Evolutionary conservation across 305 asterid species (phyloP).

Genomic region (Coffea humblotiana): DNA sequence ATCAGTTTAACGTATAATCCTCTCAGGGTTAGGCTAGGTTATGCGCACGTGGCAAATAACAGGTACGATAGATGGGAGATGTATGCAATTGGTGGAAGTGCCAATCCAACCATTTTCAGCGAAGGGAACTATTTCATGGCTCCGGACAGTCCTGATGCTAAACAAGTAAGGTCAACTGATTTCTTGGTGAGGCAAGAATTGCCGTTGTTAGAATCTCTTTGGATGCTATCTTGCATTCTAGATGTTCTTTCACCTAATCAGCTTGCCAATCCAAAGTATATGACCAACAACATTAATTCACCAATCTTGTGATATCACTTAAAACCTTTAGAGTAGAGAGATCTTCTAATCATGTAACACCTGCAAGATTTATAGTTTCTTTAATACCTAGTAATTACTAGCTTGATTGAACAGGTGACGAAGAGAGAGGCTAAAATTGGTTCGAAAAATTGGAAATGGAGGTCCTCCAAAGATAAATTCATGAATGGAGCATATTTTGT

Average conservation of each 20-base stretch:
- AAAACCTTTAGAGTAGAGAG: not conserved
- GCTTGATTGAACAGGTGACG: constrained; percentile 46
- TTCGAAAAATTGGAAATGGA: constrained; percentile 87
- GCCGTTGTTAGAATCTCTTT: not conserved
- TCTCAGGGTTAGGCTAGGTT: constrained; percentile 27
- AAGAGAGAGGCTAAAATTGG: constrained; percentile 61
- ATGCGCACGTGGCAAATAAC: constrained; percentile 33
- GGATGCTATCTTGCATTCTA: not conserved
- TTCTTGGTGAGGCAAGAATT: not conserved
- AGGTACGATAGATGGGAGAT: constrained; percentile 33
- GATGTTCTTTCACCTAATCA: not conserved
- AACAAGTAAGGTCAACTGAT: constrained; percentile 11
- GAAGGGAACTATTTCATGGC: constrained; percentile 37
- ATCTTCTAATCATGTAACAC: not conserved
- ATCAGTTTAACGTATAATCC: not conserved
- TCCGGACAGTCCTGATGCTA: constrained; percentile 2
- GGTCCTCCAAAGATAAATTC: constrained; percentile 64
- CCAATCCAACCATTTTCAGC: constrained; percentile 35
- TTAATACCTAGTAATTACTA: not conserved
- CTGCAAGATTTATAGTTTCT: not conserved
- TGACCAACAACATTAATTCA: not conserved
- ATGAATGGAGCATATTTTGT: constrained; percentile 79
- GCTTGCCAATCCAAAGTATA: not conserved
- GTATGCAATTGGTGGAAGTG: constrained; percentile 38
- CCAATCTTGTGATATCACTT: not conserved